Evolutionary conservation across 208 protist genomes (phyloP), one percentile per base, ranked within the genome.

Genomic region (Tetramitus jugosus): DNA sequence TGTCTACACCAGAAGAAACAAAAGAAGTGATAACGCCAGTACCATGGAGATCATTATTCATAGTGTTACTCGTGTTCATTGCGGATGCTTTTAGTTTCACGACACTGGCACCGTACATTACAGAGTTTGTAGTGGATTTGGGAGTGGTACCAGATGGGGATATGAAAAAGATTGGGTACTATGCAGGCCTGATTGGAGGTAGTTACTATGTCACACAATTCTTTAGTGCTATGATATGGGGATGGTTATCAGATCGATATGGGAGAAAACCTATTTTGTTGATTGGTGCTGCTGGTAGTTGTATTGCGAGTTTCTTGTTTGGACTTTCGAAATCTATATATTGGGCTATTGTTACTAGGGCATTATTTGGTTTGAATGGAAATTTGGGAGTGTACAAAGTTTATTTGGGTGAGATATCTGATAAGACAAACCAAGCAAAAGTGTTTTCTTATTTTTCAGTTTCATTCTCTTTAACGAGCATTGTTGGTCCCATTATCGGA

Each of bases 331-430:
- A 33, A 62, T 33, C 8, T 23, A 31, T 31, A 7, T 33, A 6
- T 7, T 33, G 14, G 56, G 56, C 56, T 7, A n/a, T 62, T 3
- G 29, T 62, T 62, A 31, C 26, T 31, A 7, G 56, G 4, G 4
- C 56, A 31, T 62, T 62, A 26, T 62, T 23, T 62, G 56, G 56
- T n/a, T 62, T 62, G 26, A 62, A 62, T 62, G 56, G 56, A 33
- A 62, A 62, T 31, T 33, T 62, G 17, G 56, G 26, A 33, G n/a
- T 31, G 10, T 7, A 7, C n/a, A 23, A 31, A 33, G 17, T 26
- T 33, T 62, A 62, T 31, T 33, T 62, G 17, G 29, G 56, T 7
- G 56, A 62, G 8, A 23, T 62, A 10, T 33, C 8, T 31, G 56
- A 62, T 31, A 26, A 23, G 29, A 62, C 26, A 10, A 62, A 62